These are phyloP conservation scores for Gossypium gossypioides DNA, from an alignment of 441 rosid genomes.

Conservation along the genomic window DNA sequence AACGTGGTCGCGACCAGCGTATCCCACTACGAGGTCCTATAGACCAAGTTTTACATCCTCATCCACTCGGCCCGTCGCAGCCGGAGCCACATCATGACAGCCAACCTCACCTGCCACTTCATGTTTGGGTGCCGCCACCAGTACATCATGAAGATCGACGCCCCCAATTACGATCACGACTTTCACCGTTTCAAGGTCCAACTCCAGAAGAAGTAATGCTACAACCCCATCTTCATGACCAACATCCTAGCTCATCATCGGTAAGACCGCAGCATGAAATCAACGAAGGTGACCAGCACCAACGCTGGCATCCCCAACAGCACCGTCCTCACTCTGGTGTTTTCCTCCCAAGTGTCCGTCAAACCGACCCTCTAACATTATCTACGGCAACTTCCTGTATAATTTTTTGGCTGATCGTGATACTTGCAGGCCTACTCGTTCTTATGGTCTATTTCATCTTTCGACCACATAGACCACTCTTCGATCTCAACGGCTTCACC, in stretches of 20 bases:
- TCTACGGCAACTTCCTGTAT: constrained; percentile 45
- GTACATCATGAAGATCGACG: neutral
- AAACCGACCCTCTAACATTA: constrained; percentile 32
- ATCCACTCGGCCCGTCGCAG: neutral
- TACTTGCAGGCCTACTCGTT: constrained; percentile 48
- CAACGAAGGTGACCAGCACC: neutral
- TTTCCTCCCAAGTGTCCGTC: neutral
- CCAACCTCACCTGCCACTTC: constrained; percentile 9
- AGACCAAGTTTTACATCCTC: constrained; percentile 6
- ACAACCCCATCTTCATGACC: constrained; percentile 16
- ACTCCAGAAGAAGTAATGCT: neutral
- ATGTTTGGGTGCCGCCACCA: neutral
- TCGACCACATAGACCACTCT: constrained; percentile 58
- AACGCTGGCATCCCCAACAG: neutral
- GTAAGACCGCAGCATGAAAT: neutral
- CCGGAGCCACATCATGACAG: neutral
- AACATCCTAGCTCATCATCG: neutral
- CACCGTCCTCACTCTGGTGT: neutral
- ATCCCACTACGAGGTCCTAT: neutral
- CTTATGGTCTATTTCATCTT: constrained; percentile 62
- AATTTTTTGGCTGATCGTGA: constrained; percentile 41
- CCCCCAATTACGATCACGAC: constrained; percentile 2
- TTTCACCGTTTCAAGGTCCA: neutral
- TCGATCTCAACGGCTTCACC: constrained; percentile 48
- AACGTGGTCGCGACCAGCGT: neutral